Evolutionary conservation across 1,284 basidiomycete species (phyloP), one percentile per base, ranked within the genome.

Genomic region (Filobasidium uniguttulatum): DNA sequence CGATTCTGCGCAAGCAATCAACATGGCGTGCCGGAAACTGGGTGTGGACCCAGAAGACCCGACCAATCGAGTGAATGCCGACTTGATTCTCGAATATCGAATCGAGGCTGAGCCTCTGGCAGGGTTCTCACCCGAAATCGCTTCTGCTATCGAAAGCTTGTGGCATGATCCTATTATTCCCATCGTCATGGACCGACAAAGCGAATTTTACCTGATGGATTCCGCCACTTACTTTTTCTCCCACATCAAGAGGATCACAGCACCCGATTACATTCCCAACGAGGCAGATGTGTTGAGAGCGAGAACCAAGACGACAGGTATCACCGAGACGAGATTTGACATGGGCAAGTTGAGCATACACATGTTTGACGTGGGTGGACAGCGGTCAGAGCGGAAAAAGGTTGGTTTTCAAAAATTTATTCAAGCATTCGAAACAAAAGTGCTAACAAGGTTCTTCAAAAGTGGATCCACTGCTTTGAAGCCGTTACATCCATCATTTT

Each of bases 151-250:
- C 55, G 75, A 82, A 57, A 75, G 85, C 38, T 71, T 97, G 4
- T 93, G 89, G 88, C 79, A 83, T 57, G 93, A 98, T 68, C 84
- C 87, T 6, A 80, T 89, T 59, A 89, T 96, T 29, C 77, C 82
- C 0, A 77, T 77, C 50, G 76, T 97, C 25, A 82, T 97, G 77
- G 87, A 94, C 60, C 81, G 85, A 55, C 77, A 77, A 34, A 84
- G 77, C 65, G 83, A 94, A 56, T 96, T 96, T 62, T 96, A 97
- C 65, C 72, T 97, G 17, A 97, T 96, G 91, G 93, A 97, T 68
- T 89, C 81, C 44, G 91, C 91, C 0, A 75, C 76, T 38, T 96
- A 96, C 68, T 97, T 98, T 70, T 94, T 97, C 67, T 76, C 77
- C 31, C 81, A 90, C 54, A 82, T 90, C 5, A 70, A 78, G 36